phyloP scores from a whole-genome alignment of 2,329 filamentous ascomycete species.

The Orbilia javanica region DNA sequence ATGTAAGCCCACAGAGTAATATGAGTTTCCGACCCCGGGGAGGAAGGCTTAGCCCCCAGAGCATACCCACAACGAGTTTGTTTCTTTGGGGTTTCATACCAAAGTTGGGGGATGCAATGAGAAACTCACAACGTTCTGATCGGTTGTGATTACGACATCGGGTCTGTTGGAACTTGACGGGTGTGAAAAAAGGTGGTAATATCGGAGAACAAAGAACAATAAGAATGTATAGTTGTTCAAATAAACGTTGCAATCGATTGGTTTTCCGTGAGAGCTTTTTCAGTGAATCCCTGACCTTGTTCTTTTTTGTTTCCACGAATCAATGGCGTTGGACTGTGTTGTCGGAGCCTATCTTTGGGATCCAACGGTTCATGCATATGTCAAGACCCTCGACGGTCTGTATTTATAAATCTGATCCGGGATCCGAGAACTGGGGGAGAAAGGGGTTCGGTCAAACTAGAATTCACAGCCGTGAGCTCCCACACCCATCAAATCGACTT shows the following conservation, averaged over 20 bases:
- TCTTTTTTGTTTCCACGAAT: slow-evolving; percentile 3
- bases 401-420: background rate
- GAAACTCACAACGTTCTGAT: background rate
- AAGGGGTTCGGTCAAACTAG: background rate
- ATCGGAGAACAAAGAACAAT: background rate
- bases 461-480: background rate
- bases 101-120: background rate
- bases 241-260: no score
- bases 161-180: background rate
- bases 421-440: background rate
- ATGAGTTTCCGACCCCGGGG: background rate
- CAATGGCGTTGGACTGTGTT: background rate
- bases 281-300: background rate
- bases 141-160: background rate
- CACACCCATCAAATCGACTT: background rate
- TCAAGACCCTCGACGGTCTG: background rate
- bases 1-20: background rate
- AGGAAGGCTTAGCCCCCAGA: background rate
- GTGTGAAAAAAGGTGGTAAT: background rate
- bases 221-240: background rate
- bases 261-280: background rate
- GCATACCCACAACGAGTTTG: background rate
- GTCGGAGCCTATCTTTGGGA: background rate
- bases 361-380: background rate
- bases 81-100: background rate